phyloP scores from a whole-genome alignment of 2,329 filamentous ascomycete genomes.

The Penicillium sp. region DNA sequence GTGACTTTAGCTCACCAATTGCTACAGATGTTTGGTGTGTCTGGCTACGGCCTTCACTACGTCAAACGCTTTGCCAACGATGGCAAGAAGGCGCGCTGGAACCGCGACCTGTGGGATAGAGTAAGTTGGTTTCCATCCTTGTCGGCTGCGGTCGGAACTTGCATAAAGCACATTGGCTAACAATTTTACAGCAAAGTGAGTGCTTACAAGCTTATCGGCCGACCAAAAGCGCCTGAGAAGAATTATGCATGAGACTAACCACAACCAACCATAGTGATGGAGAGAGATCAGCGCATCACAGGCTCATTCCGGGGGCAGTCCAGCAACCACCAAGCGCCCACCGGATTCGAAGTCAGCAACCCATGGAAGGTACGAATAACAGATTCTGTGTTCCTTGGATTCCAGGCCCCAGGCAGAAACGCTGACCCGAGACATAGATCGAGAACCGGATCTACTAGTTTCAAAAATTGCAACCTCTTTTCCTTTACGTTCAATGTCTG shows the following conservation, averaged over 20 bases:
- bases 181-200: conserved; percentile 52
- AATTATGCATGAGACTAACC: conserved; percentile 13
- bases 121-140: conserved; percentile 42
- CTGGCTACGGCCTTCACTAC: conserved; percentile 56
- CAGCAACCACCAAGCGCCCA: conserved; percentile 56
- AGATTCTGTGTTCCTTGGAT: background rate
- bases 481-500: conserved; percentile 20
- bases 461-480: conserved; percentile 21
- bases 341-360: conserved; percentile 65
- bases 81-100: conserved; percentile 59
- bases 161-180: conserved; percentile 37
- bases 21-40: conserved; percentile 59
- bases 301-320: conserved; percentile 61
- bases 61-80: conserved; percentile 61
- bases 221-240: conserved; percentile 10
- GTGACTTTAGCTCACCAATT: conserved; percentile 21
- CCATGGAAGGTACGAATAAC: conserved; percentile 58
- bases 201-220: conserved; percentile 14
- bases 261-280: conserved; percentile 56
- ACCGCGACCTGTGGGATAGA: conserved; percentile 62
- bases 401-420: background rate
- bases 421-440: conserved; percentile 31
- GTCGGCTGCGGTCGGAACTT: conserved; percentile 14
- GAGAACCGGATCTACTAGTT: conserved; percentile 40
- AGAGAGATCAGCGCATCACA: conserved; percentile 61